phyloP scores from a whole-genome alignment of 2,329 filamentous ascomycete genomes.

The Fusarium sp. region DNA sequence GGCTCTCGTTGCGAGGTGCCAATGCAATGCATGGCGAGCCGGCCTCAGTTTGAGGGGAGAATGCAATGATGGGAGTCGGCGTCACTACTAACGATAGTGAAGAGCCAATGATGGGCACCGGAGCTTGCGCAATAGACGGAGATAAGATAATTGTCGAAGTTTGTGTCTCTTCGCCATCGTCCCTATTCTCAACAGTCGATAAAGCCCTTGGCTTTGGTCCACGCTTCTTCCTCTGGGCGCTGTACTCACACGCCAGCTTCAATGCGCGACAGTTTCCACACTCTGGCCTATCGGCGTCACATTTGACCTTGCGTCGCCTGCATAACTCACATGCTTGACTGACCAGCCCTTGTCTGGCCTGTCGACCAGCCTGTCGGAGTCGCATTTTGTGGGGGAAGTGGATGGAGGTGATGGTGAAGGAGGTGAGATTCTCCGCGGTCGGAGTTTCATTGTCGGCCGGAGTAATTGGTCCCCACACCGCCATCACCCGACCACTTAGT shows the following conservation, averaged over 20 bases:
- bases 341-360: not conserved
- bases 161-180: not conserved
- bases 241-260: conserved; percentile 9
- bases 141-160: not conserved
- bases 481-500: not conserved
- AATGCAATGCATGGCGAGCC: not conserved
- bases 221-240: conserved; percentile 9
- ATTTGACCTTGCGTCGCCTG: conserved; percentile 21
- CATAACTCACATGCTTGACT: conserved; percentile 21
- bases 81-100: not conserved
- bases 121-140: not conserved
- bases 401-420: not conserved
- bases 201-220: conserved; percentile 11
- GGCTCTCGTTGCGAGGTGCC: not conserved
- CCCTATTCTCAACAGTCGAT: not conserved
- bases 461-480: not conserved
- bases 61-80: not conserved
- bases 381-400: conserved; percentile 10
- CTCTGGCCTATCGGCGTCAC: not conserved
- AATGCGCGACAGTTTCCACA: conserved; percentile 14
- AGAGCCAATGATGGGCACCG: not conserved
- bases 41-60: not conserved
- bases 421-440: not conserved
- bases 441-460: not conserved
- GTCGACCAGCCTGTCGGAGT: not conserved